A percentile compares a stretch with the other conserved stretches of the same genome.
These are phyloP conservation scores for Dioszegia crocea DNA, from an alignment of 768 basidiomycete genomes.

Conservation along the genomic window DNA sequence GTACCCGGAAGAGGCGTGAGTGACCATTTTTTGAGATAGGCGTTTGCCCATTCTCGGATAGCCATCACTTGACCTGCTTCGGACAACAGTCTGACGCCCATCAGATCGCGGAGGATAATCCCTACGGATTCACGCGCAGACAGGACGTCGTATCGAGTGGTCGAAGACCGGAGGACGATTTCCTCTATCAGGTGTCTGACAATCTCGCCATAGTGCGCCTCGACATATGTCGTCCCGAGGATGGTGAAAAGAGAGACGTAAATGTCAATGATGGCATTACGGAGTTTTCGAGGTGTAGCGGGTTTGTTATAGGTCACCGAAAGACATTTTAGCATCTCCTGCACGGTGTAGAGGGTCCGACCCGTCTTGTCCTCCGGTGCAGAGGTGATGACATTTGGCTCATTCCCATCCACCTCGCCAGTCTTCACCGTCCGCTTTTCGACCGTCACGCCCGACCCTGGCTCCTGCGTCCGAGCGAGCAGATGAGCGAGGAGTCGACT, in stretches of 20 bases:
- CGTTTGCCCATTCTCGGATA: constrained; percentile 74
- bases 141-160: constrained; percentile 68
- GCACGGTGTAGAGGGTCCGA: constrained; percentile 66
- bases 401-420: constrained; percentile 56
- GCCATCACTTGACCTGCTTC: constrained; percentile 92
- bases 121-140: constrained; percentile 68
- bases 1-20: constrained; percentile 88
- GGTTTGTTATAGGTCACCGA: constrained; percentile 76
- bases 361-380: constrained; percentile 56
- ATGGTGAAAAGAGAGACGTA: constrained; percentile 71
- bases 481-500: constrained; percentile 77
- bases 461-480: constrained; percentile 75
- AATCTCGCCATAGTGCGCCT: constrained; percentile 74
- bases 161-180: constrained; percentile 58
- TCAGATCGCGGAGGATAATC: constrained; percentile 74
- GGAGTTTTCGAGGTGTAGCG: constrained; percentile 62
- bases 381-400: constrained; percentile 55
- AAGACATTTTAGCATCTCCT: constrained; percentile 77
- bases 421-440: constrained; percentile 57
- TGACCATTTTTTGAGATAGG: constrained; percentile 78
- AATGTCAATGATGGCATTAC: constrained; percentile 83
- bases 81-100: constrained; percentile 80
- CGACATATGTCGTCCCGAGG: constrained; percentile 73
- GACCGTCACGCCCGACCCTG: constrained; percentile 53
- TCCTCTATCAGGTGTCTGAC: constrained; percentile 73